Percentiles rank a stretch among this genome's conserved stretches.
phyloP scores from a whole-genome alignment of 2,329 filamentous ascomycete species.

The Stromatinia cepivora region DNA sequence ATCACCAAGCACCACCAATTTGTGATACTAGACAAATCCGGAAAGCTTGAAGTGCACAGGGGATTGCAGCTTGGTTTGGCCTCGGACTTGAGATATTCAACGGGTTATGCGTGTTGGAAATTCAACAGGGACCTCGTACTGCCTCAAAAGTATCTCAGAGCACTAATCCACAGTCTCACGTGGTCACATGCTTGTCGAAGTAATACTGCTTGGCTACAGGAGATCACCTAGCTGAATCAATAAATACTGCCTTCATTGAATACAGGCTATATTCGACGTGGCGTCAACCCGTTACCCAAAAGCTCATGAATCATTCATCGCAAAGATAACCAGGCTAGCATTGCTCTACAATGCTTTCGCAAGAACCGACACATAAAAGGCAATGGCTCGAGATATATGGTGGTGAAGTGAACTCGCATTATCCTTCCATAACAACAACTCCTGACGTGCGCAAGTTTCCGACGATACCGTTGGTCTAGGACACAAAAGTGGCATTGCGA shows the following conservation, averaged over 20 bases:
- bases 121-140: background rate
- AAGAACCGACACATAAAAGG: background rate
- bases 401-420: background rate
- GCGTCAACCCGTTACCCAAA: too few relatives aligned
- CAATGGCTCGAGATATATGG: background rate
- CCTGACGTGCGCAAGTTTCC: background rate
- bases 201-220: too few relatives aligned
- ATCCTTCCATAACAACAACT: background rate
- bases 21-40: background rate
- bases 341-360: background rate
- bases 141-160: too few relatives aligned
- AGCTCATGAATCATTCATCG: too few relatives aligned
- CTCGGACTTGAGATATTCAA: background rate
- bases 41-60: background rate
- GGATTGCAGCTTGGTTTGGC: background rate
- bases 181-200: too few relatives aligned
- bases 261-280: too few relatives aligned
- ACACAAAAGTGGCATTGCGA: too few relatives aligned
- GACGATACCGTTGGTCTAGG: background rate
- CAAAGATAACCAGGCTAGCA: too few relatives aligned
- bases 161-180: too few relatives aligned
- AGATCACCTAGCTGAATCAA: too few relatives aligned
- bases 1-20: background rate
- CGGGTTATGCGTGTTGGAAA: background rate
- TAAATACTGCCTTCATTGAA: too few relatives aligned